Conservation (phyloP, 2,329 filamentous ascomycete genomes). For the Exophiala viscosa region DNA sequence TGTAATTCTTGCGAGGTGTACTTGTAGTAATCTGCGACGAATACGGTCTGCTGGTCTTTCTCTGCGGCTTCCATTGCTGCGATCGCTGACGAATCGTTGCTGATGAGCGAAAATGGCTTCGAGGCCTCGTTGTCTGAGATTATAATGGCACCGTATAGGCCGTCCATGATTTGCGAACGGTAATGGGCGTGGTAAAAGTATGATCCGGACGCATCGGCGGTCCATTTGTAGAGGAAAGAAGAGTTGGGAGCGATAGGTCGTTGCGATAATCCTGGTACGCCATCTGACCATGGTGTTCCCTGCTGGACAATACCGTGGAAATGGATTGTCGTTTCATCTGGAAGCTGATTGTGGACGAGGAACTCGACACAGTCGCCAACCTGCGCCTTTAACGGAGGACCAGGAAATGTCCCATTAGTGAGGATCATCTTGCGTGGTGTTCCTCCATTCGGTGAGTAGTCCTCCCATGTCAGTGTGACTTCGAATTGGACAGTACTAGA, state of each 20-base stretch:
- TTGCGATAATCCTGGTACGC: constrained; percentile 64
- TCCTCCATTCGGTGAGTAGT: constrained; percentile 36
- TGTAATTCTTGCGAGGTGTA: constrained; percentile 48
- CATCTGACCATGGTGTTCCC: constrained; percentile 71
- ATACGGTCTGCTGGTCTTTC: constrained; percentile 43
- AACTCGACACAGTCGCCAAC: constrained; percentile 69
- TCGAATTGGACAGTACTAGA: constrained; percentile 28
- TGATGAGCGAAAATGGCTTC: constrained; percentile 52
- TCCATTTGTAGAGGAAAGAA: constrained; percentile 60
- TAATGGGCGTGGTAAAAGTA: constrained; percentile 69
- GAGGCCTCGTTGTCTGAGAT: constrained; percentile 42
- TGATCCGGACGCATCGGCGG: constrained; percentile 51
- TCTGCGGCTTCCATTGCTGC: constrained; percentile 53
- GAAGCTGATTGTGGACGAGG: constrained; percentile 64
- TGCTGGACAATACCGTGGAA: constrained; percentile 78
- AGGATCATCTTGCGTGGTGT: constrained; percentile 58
- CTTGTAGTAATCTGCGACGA: constrained; percentile 58
- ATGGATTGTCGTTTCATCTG: constrained; percentile 65
- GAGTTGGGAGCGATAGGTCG: constrained; percentile 62
- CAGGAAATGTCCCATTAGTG: constrained; percentile 72
- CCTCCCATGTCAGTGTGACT: constrained; percentile 36
- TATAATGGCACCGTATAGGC: constrained; percentile 63
- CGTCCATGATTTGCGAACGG: constrained; percentile 63
- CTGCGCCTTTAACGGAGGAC: constrained; percentile 68
- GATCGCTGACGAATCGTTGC: constrained; percentile 37